Percentiles rank a stretch among this genome's conserved stretches.
phyloP scores from a whole-genome alignment of 129 eudicot species.

The Calendula officinalis region DNA sequence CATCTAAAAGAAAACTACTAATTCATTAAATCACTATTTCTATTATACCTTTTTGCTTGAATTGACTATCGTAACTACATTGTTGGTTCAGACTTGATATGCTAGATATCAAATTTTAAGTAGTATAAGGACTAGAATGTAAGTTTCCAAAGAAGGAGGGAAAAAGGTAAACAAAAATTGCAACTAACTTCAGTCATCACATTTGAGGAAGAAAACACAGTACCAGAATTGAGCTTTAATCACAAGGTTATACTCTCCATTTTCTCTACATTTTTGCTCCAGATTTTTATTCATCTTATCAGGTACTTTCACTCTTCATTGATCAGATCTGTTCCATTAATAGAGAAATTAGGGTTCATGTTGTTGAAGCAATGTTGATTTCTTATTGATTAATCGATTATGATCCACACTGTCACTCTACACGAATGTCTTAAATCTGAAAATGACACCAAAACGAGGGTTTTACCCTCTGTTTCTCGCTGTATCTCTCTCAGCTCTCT shows the following conservation, averaged over 20 bases:
- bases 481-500: constrained; percentile 31
- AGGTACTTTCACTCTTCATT: background rate
- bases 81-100: too few species aligned
- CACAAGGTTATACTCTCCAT: constrained; percentile 18
- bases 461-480: constrained; percentile 38
- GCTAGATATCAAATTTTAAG: background rate
- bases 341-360: constrained; percentile 11
- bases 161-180: background rate
- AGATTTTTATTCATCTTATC: background rate
- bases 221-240: constrained; percentile 2
- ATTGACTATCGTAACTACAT: too few species aligned
- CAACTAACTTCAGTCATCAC: background rate
- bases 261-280: background rate
- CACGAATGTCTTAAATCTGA: constrained; percentile 24
- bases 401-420: background rate
- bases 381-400: constrained; percentile 8
- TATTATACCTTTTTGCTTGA: too few species aligned
- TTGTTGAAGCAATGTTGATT: background rate
- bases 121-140: constrained; percentile 8
- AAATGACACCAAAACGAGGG: constrained; percentile 34
- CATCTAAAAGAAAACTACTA: too few species aligned
- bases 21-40: too few species aligned
- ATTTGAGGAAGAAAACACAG: background rate
- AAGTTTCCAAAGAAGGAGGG: background rate
- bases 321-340: constrained; percentile 7